These are phyloP conservation scores for Crithidia mellificae DNA, from an alignment of 208 protist genomes.

Conservation along the genomic window DNA sequence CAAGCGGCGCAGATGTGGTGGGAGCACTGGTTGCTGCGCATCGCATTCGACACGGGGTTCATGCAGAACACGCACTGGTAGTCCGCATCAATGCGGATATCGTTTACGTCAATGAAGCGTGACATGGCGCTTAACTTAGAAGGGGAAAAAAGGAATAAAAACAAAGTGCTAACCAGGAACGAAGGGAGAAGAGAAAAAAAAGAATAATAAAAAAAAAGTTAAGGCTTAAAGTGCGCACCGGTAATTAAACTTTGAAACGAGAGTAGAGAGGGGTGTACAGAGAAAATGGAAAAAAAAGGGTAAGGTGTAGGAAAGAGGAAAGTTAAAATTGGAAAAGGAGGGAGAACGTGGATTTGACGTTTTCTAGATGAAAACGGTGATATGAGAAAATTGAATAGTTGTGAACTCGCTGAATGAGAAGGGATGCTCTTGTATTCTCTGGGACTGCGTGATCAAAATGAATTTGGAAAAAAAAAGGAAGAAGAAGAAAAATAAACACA, in stretches of 20 bases:
- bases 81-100: slow-evolving; percentile 10
- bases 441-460: too few species aligned
- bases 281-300: background rate
- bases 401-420: too few species aligned
- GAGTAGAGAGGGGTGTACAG: too few species aligned
- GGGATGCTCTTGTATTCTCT: too few species aligned
- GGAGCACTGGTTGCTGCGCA: background rate
- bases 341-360: too few species aligned
- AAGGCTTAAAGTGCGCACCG: background rate
- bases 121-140: background rate
- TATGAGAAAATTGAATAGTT: too few species aligned
- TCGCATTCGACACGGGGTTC: slow-evolving; percentile 9
- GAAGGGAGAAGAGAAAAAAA: background rate
- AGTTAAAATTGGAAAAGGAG: too few species aligned
- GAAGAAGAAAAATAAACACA: background rate
- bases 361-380: too few species aligned
- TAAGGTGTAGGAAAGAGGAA: background rate
- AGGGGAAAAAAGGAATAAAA: background rate
- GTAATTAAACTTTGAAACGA: too few species aligned
- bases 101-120: slow-evolving; percentile 8
- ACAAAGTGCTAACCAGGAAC: background rate
- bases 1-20: slow-evolving; percentile 9
- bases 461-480: too few species aligned
- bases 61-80: slow-evolving; percentile 17
- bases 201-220: background rate